Base-by-base conservation (phyloP, 768 basidiomycete genomes). In the Russula vinacea region DNA sequence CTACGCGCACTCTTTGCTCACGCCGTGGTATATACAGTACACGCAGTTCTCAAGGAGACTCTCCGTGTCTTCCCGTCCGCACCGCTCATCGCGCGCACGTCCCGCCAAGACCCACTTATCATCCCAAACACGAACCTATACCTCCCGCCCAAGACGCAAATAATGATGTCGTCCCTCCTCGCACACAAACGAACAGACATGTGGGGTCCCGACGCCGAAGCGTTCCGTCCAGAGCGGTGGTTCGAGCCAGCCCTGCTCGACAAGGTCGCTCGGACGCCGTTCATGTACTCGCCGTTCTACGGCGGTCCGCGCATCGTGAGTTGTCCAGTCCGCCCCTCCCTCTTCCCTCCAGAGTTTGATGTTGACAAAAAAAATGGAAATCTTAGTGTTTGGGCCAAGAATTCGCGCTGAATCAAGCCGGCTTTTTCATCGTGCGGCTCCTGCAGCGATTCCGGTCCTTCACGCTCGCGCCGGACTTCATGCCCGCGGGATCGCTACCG, bases 271-370 rank as follows among this genome's bases (percentile, higher is more conserved):
- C 77, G 79, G 2, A 87, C 87, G 64, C 85, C 86, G 1, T 86
- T 82, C 76, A 88, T 89, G 65, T 88, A 88, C 72, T 73, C 84
- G 6, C 86, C 87, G 0, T 88, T 88, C 75, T 86, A 86, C 62
- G 85, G 84, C 0, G 87, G 84, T 1, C 87, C 86, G 6, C 77
- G 87, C 11, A 84, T 85, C 64, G 67, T 68, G 50, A 47, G 67
- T 57, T 5, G 1, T 22, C 5, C 32, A 24, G 5, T 17, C 22
- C 2, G n/a, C 1, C 2, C n/a, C 37, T 0, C 22, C 29, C 45
- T 11, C 10, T 13, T 19, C 14, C 3, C 6, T 39, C 26, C 16
- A n/a, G n/a, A n/a, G n/a, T 10, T 26, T 66, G 35, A 47, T 10
- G 39, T 22, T 22, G 3, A 19, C 49, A 5, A 42, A 26, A 5